A percentile compares a stretch with the other conserved stretches of the same genome.
phyloP scores from a whole-genome alignment of 2,329 filamentous ascomycete genomes.

The Acephala macrosclerotiorum region DNA sequence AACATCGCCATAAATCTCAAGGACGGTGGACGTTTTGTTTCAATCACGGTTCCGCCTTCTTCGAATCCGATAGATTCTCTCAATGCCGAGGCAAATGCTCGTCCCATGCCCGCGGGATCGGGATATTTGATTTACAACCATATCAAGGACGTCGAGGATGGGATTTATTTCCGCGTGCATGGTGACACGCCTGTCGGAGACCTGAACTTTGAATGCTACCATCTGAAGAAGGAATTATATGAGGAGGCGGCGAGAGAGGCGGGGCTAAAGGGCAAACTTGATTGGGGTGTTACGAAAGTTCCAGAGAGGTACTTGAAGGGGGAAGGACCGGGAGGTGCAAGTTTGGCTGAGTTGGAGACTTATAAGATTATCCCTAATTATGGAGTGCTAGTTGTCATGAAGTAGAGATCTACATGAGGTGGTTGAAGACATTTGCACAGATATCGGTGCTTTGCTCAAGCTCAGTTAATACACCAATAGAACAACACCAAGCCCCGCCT shows the following conservation, averaged over 20 bases:
- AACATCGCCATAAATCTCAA: slow-evolving; percentile 47
- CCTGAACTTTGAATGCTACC: slow-evolving; percentile 40
- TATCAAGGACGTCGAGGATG: slow-evolving; percentile 35
- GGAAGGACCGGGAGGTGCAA: slow-evolving; percentile 34
- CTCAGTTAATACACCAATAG: no score
- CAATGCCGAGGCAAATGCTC: slow-evolving; percentile 29
- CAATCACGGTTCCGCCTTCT: slow-evolving; percentile 38
- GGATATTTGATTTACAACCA: slow-evolving; percentile 29
- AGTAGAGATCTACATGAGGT: slow-evolving; percentile 22
- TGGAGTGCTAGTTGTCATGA: slow-evolving; percentile 38
- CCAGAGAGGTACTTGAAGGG: slow-evolving; percentile 35
- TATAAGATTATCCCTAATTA: slow-evolving; percentile 36
- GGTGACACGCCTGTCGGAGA: slow-evolving; percentile 32
- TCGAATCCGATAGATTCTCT: slow-evolving; percentile 35
- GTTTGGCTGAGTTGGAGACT: slow-evolving; percentile 37
- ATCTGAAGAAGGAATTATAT: slow-evolving; percentile 42
- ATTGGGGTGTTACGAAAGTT: slow-evolving; percentile 39
- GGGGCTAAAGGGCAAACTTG: slow-evolving; percentile 38
- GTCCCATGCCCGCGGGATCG: slow-evolving; percentile 28
- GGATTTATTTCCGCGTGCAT: slow-evolving; percentile 30
- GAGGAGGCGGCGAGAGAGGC: slow-evolving; percentile 42
- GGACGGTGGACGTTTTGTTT: slow-evolving; percentile 45
- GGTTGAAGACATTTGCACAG: no score
- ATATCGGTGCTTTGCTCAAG: no score
- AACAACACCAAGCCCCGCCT: no score